Evolutionary conservation across 495 filamentous ascomycete species (phyloP).

Genomic region (Hyaloscypha hepaticicola): DNA sequence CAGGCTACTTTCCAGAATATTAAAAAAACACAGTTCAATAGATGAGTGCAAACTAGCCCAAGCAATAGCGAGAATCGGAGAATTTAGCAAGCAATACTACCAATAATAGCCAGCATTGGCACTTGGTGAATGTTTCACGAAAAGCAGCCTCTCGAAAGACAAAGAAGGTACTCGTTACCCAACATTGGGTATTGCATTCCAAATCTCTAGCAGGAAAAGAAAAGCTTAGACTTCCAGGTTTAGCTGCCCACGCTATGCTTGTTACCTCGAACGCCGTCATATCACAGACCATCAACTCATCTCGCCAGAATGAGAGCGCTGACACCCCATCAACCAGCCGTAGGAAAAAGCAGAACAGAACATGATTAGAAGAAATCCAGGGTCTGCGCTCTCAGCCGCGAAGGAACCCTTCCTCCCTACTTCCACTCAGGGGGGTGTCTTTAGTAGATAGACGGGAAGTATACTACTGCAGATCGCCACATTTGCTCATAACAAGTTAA

Average conservation of each 20-base stretch:
- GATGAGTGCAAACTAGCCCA: no score
- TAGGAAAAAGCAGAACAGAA: slow-evolving; percentile 1
- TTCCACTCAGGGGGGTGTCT: background rate
- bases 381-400: slow-evolving; percentile 36
- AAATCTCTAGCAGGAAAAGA: background rate
- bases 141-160: no score
- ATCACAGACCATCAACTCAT: background rate
- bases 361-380: slow-evolving; percentile 15
- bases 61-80: no score
- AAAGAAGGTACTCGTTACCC: background rate
- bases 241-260: background rate
- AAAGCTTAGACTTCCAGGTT: background rate
- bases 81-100: no score
- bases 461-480: background rate
- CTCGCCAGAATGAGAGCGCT: no score
- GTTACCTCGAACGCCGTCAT: background rate
- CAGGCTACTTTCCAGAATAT: no score
- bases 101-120: no score
- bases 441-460: background rate
- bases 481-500: background rate
- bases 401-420: slow-evolving; percentile 24
- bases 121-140: no score
- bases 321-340: no score
- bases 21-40: no score
- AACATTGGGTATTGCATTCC: background rate